Conservation (phyloP, 805 yeast species). For the Candida incommunis region DNA sequence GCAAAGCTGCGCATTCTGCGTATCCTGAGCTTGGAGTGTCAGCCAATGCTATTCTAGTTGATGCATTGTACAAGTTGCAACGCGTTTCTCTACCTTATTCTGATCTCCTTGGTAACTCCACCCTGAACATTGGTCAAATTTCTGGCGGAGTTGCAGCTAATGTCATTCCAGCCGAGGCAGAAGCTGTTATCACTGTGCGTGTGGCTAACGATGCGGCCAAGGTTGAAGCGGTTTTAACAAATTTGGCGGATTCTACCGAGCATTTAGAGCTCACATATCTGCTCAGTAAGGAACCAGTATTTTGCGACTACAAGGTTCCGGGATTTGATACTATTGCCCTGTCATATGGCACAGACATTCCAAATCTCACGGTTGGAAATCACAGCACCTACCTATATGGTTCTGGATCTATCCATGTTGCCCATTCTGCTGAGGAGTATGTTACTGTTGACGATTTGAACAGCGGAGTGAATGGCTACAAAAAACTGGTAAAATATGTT, state of each 20-base stretch:
- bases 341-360: conserved; percentile 42
- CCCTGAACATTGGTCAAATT: conserved; percentile 45
- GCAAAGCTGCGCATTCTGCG: conserved; percentile 52
- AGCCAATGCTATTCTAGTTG: conserved; percentile 43
- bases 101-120: conserved; percentile 43
- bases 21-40: conserved; percentile 56
- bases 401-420: conserved; percentile 49
- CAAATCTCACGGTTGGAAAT: conserved; percentile 25
- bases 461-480: conserved; percentile 40
- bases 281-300: conserved; percentile 26
- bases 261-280: conserved; percentile 12
- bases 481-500: conserved; percentile 23
- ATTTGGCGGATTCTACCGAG: conserved; percentile 19
- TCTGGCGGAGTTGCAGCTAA: conserved; percentile 52
- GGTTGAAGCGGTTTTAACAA: conserved; percentile 25
- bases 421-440: conserved; percentile 44
- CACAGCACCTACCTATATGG: conserved; percentile 44
- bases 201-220: conserved; percentile 33
- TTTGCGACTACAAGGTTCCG: conserved; percentile 44
- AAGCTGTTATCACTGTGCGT: conserved; percentile 36
- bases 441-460: conserved; percentile 33
- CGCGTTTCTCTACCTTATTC: conserved; percentile 33
- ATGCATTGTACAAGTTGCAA: conserved; percentile 33
- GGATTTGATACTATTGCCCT: conserved; percentile 42
- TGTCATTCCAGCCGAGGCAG: conserved; percentile 47